Evolutionary conservation across 441 rosid genomes (phyloP), one percentile per base, ranked within the genome.

Genomic region (Aquilaria agallochum): DNA sequence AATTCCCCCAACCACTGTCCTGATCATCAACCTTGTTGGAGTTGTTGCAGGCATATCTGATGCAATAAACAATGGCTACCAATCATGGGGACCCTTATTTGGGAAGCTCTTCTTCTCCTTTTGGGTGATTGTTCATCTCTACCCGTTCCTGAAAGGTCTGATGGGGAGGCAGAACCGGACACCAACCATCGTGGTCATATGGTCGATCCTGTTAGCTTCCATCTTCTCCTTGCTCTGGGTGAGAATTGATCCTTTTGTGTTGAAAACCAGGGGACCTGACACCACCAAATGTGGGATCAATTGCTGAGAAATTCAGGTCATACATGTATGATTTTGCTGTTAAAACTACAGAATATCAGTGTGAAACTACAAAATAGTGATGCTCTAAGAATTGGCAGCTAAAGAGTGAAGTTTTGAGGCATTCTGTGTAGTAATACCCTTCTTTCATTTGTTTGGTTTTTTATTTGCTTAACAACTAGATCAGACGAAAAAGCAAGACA

Each of bases 151-250:
- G 48, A 90, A 93, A 81, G 97, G 97, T 75, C 82, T 93, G 49
- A 93, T 90, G 98, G 98, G 97, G 45, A 75, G 83, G 62, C 98
- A 93, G 74, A 90, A 90, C 80, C 74, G 97, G 73, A 90, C 97
- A 20, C 98, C 98, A 2, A 93, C 97, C 46, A 93, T 93, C 67
- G 97, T 90, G 59, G 96, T 93, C 50, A 88, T 93, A 56, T 93
- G 98, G 98, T 93, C 97, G 5, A 76, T 93, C 47, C 89, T 93
- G 36, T 69, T 93, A 73, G 97, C 97, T 15, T 93, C 97, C 8
- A 88, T 90, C 81, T 90, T 93, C 83, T 93, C 97, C 68, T 74
- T 93, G 86, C 85, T 93, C 67, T 90, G 97, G 96, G 97, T 93
- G 11, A 75, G 95, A 66, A 90, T 90, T 20, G 95, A 93, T 65